A percentile compares a stretch with the other conserved stretches of the same genome.
Evolutionary conservation across 164 flowering plant genomes (phyloP).

Genomic region (Nymphaea thermarum): DNA sequence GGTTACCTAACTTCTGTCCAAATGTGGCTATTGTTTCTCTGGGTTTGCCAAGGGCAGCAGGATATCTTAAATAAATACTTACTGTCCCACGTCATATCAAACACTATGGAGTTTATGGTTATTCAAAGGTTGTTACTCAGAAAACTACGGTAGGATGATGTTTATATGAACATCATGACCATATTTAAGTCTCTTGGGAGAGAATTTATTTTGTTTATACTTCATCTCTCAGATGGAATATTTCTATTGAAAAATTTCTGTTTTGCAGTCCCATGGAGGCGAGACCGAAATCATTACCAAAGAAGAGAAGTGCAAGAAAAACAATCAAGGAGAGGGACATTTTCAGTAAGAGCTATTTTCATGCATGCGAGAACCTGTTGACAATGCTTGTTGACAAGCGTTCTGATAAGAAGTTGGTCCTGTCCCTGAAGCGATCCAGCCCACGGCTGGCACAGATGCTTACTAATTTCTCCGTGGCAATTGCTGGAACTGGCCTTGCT

Average conservation of each 20-base stretch:
- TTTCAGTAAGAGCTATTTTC: conserved; percentile 45
- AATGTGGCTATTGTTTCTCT: too few species aligned
- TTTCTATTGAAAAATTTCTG: neutral
- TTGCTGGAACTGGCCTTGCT: conserved; percentile 86
- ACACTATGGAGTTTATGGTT: too few species aligned
- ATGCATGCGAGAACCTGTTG: conserved; percentile 77
- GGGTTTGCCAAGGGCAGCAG: too few species aligned
- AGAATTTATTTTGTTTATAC: neutral
- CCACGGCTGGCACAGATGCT: conserved; percentile 58
- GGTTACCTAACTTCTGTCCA: too few species aligned
- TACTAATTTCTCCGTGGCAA: conserved; percentile 57
- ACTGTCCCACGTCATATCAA: too few species aligned
- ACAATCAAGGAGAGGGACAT: conserved; percentile 34
- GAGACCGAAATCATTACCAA: conserved; percentile 32
- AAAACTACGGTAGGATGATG: too few species aligned
- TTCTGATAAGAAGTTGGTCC: conserved; percentile 24
- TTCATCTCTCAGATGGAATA: neutral
- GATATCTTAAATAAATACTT: too few species aligned
- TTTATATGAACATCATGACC: too few species aligned
- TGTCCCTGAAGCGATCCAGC: conserved; percentile 53
- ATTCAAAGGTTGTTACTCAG: too few species aligned
- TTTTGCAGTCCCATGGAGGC: conserved; percentile 23
- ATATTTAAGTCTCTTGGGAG: too few species aligned
- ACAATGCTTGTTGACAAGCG: conserved; percentile 42
- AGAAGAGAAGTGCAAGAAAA: conserved; percentile 24